A percentile compares a stretch with the other conserved stretches of the same genome.
Conservation (phyloP, 176 grass and related monocot species). For the Rhynchospora breviuscula region DNA sequence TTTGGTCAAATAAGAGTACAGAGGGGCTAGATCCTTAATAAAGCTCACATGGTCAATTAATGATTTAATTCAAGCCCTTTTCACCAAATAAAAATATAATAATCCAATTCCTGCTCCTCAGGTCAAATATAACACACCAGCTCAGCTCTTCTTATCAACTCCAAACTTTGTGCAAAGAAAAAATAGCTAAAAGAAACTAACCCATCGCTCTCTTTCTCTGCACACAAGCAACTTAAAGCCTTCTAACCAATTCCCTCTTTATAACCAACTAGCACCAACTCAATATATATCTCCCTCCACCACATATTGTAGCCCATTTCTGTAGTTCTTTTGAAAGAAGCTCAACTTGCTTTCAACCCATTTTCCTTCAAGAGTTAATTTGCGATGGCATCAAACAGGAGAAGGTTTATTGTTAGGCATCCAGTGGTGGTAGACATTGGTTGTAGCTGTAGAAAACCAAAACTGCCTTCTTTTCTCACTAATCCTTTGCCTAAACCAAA, state of each 20-base stretch:
- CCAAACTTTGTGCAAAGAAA: not conserved
- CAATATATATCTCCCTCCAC: not conserved
- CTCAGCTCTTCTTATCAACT: not conserved
- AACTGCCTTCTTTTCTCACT: slow-evolving; percentile 20
- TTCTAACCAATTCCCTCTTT: not conserved
- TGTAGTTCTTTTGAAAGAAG: not conserved
- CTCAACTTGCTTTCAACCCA: not conserved
- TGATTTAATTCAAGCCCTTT: slow-evolving; percentile 19
- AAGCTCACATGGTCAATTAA: slow-evolving; percentile 25
- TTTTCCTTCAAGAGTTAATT: not conserved
- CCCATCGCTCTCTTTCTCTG: not conserved
- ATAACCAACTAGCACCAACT: slow-evolving; percentile 1
- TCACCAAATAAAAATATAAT: slow-evolving; percentile 1
- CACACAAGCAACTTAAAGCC: not conserved
- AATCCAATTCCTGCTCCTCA: not conserved
- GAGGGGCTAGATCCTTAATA: slow-evolving; percentile 15
- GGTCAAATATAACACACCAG: slow-evolving; percentile 4
- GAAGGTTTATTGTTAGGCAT: slow-evolving; percentile 29
- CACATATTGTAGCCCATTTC: not conserved
- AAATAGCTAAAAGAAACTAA: not conserved
- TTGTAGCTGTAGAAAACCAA: slow-evolving; percentile 27
- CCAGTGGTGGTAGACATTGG: slow-evolving; percentile 38
- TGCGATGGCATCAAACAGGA: slow-evolving; percentile 21
- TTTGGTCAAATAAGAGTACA: slow-evolving; percentile 2
- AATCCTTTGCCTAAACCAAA: slow-evolving; percentile 7